A percentile compares a stretch with the other conserved stretches of the same genome.
phyloP scores from a whole-genome alignment of 768 basidiomycete species.

The Naganishia vishniacii region DNA sequence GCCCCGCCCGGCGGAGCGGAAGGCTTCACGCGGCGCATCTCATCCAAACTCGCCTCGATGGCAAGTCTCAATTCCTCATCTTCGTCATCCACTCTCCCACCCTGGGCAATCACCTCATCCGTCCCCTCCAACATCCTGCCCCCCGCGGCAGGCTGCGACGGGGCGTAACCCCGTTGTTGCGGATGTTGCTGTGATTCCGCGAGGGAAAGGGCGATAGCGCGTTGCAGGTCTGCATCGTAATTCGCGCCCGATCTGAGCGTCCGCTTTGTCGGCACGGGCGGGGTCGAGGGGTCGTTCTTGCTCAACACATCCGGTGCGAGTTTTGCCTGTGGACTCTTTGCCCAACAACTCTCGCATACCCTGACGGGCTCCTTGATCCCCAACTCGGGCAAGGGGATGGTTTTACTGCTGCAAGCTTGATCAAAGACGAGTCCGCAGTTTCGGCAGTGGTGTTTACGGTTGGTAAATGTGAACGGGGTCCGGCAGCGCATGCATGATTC shows the following conservation, averaged over 20 bases:
- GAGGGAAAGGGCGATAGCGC: slow-evolving; percentile 85
- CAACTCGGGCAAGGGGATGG: slow-evolving; percentile 79
- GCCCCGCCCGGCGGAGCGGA: slow-evolving; percentile 71
- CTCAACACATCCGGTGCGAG: slow-evolving; percentile 22
- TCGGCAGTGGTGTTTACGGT: slow-evolving; percentile 95
- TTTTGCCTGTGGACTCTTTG: slow-evolving; percentile 55
- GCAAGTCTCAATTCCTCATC: slow-evolving; percentile 89
- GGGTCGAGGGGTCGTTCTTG: slow-evolving; percentile 29
- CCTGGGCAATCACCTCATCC: slow-evolving; percentile 30
- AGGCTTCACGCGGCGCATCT: slow-evolving; percentile 58
- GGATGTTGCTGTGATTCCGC: slow-evolving; percentile 61
- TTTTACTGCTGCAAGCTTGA: slow-evolving; percentile 80
- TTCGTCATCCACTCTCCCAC: slow-evolving; percentile 62
- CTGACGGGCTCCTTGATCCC: slow-evolving; percentile 88
- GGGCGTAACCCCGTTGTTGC: slow-evolving; percentile 63
- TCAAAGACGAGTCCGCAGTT: slow-evolving; percentile 98
- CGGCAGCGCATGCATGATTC: slow-evolving; percentile 91
- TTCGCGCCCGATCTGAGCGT: slow-evolving; percentile 56
- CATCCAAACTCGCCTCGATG: slow-evolving; percentile 89
- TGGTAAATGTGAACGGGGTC: slow-evolving; percentile 84
- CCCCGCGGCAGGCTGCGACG: slow-evolving; percentile 61
- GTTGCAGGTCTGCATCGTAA: slow-evolving; percentile 80
- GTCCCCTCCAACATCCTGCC: slow-evolving; percentile 26
- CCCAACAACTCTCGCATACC: slow-evolving; percentile 84
- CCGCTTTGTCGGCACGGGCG: slow-evolving; percentile 44